phyloP scores from a whole-genome alignment of 1,284 basidiomycete species.

The Singerocomus rubriflavus region DNA sequence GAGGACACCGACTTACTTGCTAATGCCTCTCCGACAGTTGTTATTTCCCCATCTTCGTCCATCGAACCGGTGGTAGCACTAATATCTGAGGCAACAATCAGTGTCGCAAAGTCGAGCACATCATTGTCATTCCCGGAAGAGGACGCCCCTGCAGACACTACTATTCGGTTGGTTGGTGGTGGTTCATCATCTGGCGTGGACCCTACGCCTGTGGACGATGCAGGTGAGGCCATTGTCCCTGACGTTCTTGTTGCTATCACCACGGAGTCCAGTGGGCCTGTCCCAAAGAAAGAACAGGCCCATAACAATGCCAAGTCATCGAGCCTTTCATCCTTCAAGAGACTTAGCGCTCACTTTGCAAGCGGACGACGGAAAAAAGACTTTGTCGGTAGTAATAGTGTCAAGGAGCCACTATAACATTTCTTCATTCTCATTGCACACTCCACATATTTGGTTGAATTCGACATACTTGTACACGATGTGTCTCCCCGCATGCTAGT shows the following conservation, averaged over 20 bases:
- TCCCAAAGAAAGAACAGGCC: conserved; percentile 23
- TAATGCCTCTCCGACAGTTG: conserved; percentile 38
- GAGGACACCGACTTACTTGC: conserved; percentile 46
- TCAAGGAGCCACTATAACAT: conserved; percentile 31
- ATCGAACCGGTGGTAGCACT: conserved; percentile 3
- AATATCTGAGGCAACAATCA: not conserved
- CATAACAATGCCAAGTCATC: conserved; percentile 52
- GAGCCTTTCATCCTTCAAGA: conserved; percentile 55
- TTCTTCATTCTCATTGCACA: conserved; percentile 10
- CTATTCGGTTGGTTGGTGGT: conserved; percentile 57
- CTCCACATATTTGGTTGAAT: conserved; percentile 18
- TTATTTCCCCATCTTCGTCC: conserved; percentile 20
- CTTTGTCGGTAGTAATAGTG: conserved; percentile 40
- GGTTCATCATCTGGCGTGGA: conserved; percentile 40
- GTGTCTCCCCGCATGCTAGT: conserved; percentile 17
- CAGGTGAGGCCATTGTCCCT: conserved; percentile 26
- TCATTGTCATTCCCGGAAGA: conserved; percentile 6
- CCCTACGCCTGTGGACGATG: conserved; percentile 19
- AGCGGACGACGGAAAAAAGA: conserved; percentile 51
- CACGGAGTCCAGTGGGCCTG: conserved; percentile 12
- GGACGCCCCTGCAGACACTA: conserved; percentile 30
- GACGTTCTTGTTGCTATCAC: conserved; percentile 27
- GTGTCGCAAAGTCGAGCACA: conserved; percentile 7
- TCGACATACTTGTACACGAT: conserved; percentile 22
- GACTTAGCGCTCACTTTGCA: conserved; percentile 39